phyloP scores from a whole-genome alignment of 352 stramenopile species.

The Phytophthora capsici region DNA sequence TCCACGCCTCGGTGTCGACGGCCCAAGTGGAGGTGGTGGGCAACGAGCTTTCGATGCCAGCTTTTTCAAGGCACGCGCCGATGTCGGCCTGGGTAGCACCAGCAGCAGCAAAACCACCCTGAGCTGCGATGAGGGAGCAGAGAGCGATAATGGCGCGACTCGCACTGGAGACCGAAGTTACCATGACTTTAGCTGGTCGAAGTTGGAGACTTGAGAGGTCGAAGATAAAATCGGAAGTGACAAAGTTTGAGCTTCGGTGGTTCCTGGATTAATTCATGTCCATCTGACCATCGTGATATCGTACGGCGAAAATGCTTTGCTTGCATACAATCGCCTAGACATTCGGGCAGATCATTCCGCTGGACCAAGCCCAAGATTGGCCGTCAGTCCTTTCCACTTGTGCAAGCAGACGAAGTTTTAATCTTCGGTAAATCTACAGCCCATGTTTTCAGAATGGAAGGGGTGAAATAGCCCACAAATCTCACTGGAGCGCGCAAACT shows the following conservation, averaged over 20 bases:
- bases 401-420: conserved; percentile 2
- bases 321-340: neutral
- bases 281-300: conserved; percentile 2
- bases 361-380: neutral
- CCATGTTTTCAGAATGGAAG: too few relatives aligned
- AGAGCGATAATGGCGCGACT: conserved; percentile 30
- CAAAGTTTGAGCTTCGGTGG: neutral
- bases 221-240: conserved; percentile 26
- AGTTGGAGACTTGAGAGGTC: conserved; percentile 17
- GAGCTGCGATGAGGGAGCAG: conserved; percentile 32
- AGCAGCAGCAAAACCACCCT: conserved; percentile 16
- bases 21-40: conserved; percentile 31
- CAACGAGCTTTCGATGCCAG: conserved; percentile 24
- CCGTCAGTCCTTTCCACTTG: neutral
- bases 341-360: neutral
- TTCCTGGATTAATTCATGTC: neutral
- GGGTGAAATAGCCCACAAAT: too few relatives aligned
- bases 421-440: too few relatives aligned
- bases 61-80: conserved; percentile 19
- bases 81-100: conserved; percentile 9
- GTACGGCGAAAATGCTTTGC: neutral
- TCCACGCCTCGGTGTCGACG: conserved; percentile 33
- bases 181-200: conserved; percentile 26
- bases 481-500: too few relatives aligned
- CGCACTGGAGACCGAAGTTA: conserved; percentile 18